phyloP scores from a whole-genome alignment of 768 basidiomycete species.

The Mycena venus region DNA sequence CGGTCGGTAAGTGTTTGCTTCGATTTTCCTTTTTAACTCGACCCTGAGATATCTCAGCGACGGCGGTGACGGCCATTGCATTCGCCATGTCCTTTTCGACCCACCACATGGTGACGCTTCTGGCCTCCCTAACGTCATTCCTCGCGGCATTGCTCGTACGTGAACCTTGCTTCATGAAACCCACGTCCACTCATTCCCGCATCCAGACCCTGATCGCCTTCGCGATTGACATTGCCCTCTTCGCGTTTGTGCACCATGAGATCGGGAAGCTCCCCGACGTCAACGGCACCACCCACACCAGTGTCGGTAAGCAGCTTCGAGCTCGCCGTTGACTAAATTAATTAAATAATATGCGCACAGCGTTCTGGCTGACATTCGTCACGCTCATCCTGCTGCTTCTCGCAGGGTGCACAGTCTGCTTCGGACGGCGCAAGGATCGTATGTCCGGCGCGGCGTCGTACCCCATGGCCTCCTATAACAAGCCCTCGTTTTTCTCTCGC shows the following conservation, averaged over 20 bases:
- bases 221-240: slow-evolving; percentile 83
- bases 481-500: slow-evolving; percentile 47
- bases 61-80: slow-evolving; percentile 74
- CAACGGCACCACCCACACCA: slow-evolving; percentile 64
- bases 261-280: slow-evolving; percentile 63
- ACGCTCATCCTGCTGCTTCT: slow-evolving; percentile 73
- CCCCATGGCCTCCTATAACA: slow-evolving; percentile 46
- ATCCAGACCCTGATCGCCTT: slow-evolving; percentile 74
- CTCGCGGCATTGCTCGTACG: slow-evolving; percentile 68
- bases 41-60: slow-evolving; percentile 45
- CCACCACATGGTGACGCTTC: slow-evolving; percentile 67
- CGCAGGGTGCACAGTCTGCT: slow-evolving; percentile 78
- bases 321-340: not conserved
- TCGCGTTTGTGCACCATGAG: slow-evolving; percentile 69
- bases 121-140: slow-evolving; percentile 78
- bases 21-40: not conserved
- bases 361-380: slow-evolving; percentile 83
- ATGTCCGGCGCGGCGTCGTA: slow-evolving; percentile 57
- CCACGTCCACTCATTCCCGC: not conserved
- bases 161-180: not conserved
- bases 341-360: slow-evolving; percentile 44
- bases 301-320: slow-evolving; percentile 66
- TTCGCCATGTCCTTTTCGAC: slow-evolving; percentile 72
- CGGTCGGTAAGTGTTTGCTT: slow-evolving; percentile 77
- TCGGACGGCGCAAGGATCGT: slow-evolving; percentile 72